phyloP scores from a whole-genome alignment of 257 asterid species.

The Echites panduratus region DNA sequence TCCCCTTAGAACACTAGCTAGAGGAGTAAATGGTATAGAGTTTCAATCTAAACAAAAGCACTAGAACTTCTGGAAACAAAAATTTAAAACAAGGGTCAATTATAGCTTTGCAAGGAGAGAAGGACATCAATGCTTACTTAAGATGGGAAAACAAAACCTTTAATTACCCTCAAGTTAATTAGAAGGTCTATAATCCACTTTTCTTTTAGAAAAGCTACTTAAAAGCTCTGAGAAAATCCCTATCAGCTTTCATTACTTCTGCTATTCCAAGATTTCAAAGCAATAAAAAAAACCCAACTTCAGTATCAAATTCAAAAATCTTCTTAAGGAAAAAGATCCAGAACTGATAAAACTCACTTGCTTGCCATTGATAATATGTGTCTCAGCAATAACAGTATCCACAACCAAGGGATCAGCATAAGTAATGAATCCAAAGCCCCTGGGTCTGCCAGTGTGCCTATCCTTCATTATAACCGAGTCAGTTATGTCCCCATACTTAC shows the following conservation, averaged over 20 bases:
- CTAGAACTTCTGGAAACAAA: not conserved
- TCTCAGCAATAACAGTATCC: slow-evolving; percentile 81
- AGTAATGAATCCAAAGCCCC: slow-evolving; percentile 94
- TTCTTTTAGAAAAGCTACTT: not conserved
- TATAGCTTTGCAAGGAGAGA: not conserved
- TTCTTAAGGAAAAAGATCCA: not conserved
- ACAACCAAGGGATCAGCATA: slow-evolving; percentile 77
- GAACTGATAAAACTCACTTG: slow-evolving; percentile 43
- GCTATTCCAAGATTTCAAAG: not conserved
- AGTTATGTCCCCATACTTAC: slow-evolving; percentile 91
- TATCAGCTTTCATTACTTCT: not conserved
- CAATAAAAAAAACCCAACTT: not conserved
- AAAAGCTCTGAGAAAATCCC: not conserved
- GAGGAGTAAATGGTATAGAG: not conserved
- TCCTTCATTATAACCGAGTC: slow-evolving; percentile 97
- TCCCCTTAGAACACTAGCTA: too few species aligned
- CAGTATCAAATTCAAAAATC: not conserved
- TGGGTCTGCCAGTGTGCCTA: slow-evolving; percentile 81
- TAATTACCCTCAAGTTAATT: not conserved
- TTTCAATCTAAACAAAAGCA: not conserved
- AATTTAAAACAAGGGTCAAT: not conserved
- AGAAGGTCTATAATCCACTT: not conserved
- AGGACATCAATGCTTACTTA: not conserved
- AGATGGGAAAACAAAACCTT: too few species aligned
- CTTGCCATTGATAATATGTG: slow-evolving; percentile 82